phyloP scores from a whole-genome alignment of 768 basidiomycete genomes.

The Guyanaporus albipodus region DNA sequence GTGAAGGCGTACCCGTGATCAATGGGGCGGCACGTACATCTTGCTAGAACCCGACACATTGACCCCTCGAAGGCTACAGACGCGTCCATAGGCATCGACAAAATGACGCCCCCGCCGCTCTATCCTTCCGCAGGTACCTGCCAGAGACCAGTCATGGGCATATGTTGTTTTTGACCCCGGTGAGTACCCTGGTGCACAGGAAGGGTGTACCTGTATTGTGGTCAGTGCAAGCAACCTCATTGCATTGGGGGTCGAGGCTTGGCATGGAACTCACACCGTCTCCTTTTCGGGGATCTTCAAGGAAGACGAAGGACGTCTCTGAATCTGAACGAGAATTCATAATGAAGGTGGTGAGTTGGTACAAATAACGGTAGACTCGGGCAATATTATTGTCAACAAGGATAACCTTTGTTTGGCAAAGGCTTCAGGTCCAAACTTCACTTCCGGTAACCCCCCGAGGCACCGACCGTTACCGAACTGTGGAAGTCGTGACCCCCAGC shows the following conservation, averaged over 20 bases:
- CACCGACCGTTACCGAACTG: conserved; percentile 10
- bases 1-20: conserved; percentile 19
- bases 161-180: conserved; percentile 50
- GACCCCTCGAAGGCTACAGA: conserved; percentile 78
- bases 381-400: conserved; percentile 1
- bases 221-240: background rate
- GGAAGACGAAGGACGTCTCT: conserved; percentile 47
- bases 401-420: conserved; percentile 28
- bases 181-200: conserved; percentile 38
- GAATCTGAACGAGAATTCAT: conserved; percentile 34
- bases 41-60: conserved; percentile 84
- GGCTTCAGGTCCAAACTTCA: conserved; percentile 30
- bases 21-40: conserved; percentile 43
- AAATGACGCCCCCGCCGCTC: conserved; percentile 73
- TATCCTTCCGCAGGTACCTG: conserved; percentile 53
- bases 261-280: background rate
- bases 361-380: background rate
- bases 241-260: background rate
- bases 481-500: background rate
- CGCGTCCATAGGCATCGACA: conserved; percentile 73
- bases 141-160: conserved; percentile 70
- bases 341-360: no score
- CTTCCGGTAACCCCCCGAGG: no score
- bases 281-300: conserved; percentile 26
- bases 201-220: conserved; percentile 41